Evolutionary conservation across 768 basidiomycete genomes (phyloP), one percentile per base, ranked within the genome.

Genomic region (Amanita polypyramis): DNA sequence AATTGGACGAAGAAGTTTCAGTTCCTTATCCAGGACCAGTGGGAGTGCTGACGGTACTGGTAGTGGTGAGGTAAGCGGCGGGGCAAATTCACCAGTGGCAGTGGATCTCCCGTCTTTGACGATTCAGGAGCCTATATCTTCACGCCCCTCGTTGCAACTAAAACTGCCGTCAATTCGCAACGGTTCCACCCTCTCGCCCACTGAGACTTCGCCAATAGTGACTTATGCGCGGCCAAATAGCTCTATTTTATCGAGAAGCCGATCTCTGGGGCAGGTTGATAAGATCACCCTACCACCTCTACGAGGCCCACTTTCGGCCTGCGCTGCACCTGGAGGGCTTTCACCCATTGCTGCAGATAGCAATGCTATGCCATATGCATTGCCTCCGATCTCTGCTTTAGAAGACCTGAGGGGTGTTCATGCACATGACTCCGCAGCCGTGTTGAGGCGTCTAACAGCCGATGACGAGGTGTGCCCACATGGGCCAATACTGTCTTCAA

Each of bases 351-450:
- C 10, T 33, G 17, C 17, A 10, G 46, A 47, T 4, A 25, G 21
- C 14, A 32, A n/a, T 23, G 11, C 39, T 2, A 33, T 38, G 14
- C 63, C 68, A 1, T 80, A 80, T 51, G 75, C 80, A 1, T 58
- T 85, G 3, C 83, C 82, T 1, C 80, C 82, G 0, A 84, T 85
- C 48, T 79, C 82, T 5, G 76, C 80, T 0, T 63, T 88, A 55
- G 83, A 85, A 59, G 77, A 78, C 51, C 59, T 80, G 42, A 70
- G 79, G 7, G 77, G 78, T 2, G 62, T 74, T 17, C 64, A 55
- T 61, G 68, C 51, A 50, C 70, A 68, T 32, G 81, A 85, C 57
- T 78, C 82, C 0, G 76, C 79, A 4, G 77, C 81, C 5, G 84
- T 87, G 5, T 62, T 87, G 40, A 67, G 77, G 46, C 72, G 85